These are phyloP conservation scores for Chlorella vulgaris DNA, from an alignment of 139 green algal genomes.

Conservation along the genomic window DNA sequence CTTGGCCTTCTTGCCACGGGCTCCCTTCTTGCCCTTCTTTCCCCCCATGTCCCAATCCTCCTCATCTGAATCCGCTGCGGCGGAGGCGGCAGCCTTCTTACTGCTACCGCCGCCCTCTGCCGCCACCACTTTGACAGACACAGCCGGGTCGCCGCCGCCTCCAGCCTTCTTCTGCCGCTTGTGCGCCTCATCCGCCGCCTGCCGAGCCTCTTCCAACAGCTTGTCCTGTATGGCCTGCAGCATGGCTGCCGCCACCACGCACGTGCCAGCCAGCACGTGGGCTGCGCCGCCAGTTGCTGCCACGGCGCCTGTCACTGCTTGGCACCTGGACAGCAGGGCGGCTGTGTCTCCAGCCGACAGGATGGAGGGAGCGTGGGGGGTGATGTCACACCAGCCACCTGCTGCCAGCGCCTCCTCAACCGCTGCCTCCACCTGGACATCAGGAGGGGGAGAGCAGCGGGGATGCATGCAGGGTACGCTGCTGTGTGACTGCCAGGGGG, in stretches of 20 bases:
- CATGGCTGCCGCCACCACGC: conserved; percentile 47
- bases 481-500: too few relatives aligned
- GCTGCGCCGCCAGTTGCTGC: not conserved
- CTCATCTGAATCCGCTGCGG: conserved; percentile 14
- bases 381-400: conserved; percentile 51
- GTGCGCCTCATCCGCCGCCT: conserved; percentile 55
- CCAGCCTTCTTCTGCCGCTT: conserved; percentile 39
- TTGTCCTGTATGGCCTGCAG: conserved; percentile 43
- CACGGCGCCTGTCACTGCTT: conserved; percentile 14
- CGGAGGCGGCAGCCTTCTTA: conserved; percentile 17
- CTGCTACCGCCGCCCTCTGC: conserved; percentile 14
- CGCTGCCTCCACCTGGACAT: conserved; percentile 28
- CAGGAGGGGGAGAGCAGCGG: not conserved
- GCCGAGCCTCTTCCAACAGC: conserved; percentile 44
- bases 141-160: conserved; percentile 22
- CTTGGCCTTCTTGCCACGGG: conserved; percentile 34
- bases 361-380: conserved; percentile 51
- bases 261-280: conserved; percentile 54
- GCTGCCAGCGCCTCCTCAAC: conserved; percentile 38
- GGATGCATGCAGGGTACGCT: not conserved
- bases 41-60: conserved; percentile 57
- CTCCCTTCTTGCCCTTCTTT: conserved; percentile 60
- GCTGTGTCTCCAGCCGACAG: conserved; percentile 52
- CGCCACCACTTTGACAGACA: conserved; percentile 24
- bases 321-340: conserved; percentile 46